Percentiles rank a stretch among this genome's conserved stretches.
Evolutionary conservation across 371 early-diverging fungal species (phyloP).

Genomic region (Circinella minor): DNA sequence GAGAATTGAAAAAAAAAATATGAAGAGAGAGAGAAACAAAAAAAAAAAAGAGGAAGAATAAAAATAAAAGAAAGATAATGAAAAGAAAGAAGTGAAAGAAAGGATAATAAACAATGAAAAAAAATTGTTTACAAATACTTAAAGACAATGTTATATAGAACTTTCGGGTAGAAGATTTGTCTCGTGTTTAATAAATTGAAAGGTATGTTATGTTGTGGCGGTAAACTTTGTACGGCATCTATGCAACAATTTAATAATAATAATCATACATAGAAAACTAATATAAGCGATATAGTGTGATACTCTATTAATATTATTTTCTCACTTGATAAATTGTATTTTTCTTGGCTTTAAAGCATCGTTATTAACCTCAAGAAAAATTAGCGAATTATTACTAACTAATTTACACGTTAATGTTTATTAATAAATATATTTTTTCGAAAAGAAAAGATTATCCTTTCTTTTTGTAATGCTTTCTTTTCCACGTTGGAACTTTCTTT

Average conservation of each 20-base stretch:
- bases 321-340: too few relatives aligned
- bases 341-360: too few relatives aligned
- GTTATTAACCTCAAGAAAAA: too few relatives aligned
- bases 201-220: too few relatives aligned
- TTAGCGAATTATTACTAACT: too few relatives aligned
- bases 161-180: conserved; percentile 10
- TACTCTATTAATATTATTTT: too few relatives aligned
- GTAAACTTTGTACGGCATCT: too few relatives aligned
- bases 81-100: conserved; percentile 6
- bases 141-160: neutral
- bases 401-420: neutral
- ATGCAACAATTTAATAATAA: too few relatives aligned
- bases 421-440: neutral
- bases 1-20: neutral
- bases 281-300: too few relatives aligned
- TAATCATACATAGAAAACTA: too few relatives aligned
- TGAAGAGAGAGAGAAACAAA: neutral
- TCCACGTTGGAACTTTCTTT: conserved; percentile 4
- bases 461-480: neutral
- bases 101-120: neutral
- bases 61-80: neutral
- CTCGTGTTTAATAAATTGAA: conserved; percentile 1
- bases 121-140: conserved; percentile 12
- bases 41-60: too few relatives aligned
- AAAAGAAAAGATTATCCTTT: neutral